Evolutionary conservation across 805 yeast species (phyloP).

Genomic region (Hagleromyces aurorensis): DNA sequence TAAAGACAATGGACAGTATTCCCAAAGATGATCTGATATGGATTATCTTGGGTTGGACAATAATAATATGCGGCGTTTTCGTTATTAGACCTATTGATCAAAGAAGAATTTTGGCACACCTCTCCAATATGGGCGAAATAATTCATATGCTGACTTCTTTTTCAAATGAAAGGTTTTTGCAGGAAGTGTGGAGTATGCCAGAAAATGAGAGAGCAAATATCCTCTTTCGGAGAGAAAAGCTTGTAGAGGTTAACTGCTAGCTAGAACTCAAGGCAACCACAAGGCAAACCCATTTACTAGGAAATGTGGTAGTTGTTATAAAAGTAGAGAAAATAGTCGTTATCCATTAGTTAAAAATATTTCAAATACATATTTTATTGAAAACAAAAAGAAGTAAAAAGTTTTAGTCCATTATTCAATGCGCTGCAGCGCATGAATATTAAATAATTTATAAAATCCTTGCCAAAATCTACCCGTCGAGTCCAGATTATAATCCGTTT

Average conservation of each 20-base stretch:
- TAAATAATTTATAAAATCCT: too few relatives aligned
- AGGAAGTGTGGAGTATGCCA: conserved; percentile 8
- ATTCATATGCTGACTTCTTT: conserved; percentile 8
- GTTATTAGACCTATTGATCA: conserved; percentile 5
- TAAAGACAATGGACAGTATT: conserved; percentile 7
- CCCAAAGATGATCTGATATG: conserved; percentile 10
- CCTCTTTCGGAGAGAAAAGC: conserved; percentile 8
- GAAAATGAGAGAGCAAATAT: conserved; percentile 4
- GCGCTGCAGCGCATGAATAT: too few relatives aligned
- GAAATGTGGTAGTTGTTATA: too few relatives aligned
- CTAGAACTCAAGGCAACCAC: too few relatives aligned
- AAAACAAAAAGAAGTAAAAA: too few relatives aligned
- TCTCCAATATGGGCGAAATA: conserved; percentile 7
- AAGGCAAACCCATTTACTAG: too few relatives aligned
- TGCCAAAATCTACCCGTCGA: too few relatives aligned
- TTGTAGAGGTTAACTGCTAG: conserved; percentile 7
- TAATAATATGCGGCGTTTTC: conserved; percentile 11
- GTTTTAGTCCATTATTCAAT: too few relatives aligned
- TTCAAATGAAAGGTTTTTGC: conserved; percentile 7
- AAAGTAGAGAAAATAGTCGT: too few relatives aligned
- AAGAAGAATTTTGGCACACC: conserved; percentile 4
- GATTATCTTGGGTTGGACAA: conserved; percentile 13
- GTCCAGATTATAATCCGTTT: too few relatives aligned
- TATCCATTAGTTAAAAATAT: too few relatives aligned
- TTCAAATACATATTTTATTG: too few relatives aligned